phyloP scores from a whole-genome alignment of 108 stramenopile species.

The Pseudonitzschia delicatissima region DNA sequence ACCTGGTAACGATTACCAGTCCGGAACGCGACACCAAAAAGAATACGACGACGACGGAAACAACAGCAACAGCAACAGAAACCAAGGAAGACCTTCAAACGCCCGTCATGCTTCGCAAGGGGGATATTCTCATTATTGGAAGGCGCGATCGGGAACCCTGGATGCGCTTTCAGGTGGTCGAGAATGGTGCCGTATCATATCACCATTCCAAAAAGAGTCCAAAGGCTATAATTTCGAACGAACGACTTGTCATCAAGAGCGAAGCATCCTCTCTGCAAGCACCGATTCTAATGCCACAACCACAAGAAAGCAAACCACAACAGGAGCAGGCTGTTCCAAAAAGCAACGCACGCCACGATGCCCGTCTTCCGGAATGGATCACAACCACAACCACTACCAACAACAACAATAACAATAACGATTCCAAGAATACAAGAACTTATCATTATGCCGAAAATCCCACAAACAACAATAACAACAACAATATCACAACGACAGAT shows the following conservation, averaged over 20 bases:
- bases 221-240: too few relatives aligned
- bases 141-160: conserved; percentile 38
- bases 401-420: neutral
- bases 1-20: conserved; percentile 8
- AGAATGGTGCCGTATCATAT: neutral
- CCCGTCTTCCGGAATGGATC: conserved; percentile 8
- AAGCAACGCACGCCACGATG: neutral
- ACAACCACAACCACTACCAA: conserved; percentile 15
- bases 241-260: neutral
- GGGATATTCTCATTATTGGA: conserved; percentile 34
- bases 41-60: neutral
- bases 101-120: neutral
- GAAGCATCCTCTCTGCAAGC: neutral
- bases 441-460: neutral
- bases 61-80: neutral
- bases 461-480: neutral
- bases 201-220: conserved; percentile 9
- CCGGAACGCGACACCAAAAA: neutral
- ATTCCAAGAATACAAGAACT: neutral
- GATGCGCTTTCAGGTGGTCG: conserved; percentile 29
- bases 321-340: neutral
- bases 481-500: conserved; percentile 6
- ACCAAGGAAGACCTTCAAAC: neutral
- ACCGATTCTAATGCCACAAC: neutral
- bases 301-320: neutral